phyloP scores from a whole-genome alignment of 441 rosid species.

The Francoa sonchifolia region DNA sequence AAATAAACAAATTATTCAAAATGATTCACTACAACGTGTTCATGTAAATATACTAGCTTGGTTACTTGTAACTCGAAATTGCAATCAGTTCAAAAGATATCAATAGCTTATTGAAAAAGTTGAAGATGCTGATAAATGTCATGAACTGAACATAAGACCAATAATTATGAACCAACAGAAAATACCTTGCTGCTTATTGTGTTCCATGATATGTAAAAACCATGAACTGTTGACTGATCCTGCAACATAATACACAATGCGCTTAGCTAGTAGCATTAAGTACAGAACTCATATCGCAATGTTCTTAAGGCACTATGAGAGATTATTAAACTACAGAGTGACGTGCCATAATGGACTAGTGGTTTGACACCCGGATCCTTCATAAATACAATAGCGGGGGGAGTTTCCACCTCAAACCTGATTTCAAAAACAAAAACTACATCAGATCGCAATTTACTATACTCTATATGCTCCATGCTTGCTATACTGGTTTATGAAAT shows the following conservation, averaged over 20 bases:
- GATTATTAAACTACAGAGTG: slow-evolving; percentile 14
- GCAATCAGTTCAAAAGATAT: no score
- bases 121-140: no score
- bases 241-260: slow-evolving; percentile 26
- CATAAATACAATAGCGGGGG: slow-evolving; percentile 80
- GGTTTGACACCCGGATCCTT: slow-evolving; percentile 92
- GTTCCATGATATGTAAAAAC: slow-evolving; percentile 63
- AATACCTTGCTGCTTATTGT: slow-evolving; percentile 71
- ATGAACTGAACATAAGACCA: background rate
- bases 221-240: slow-evolving; percentile 64
- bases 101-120: no score
- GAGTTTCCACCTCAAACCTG: slow-evolving; percentile 94
- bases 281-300: slow-evolving; percentile 3
- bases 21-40: no score
- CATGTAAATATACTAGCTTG: no score
- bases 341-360: slow-evolving; percentile 67
- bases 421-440: slow-evolving; percentile 17
- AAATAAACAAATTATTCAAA: no score
- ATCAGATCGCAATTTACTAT: no score
- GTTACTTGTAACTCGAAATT: no score
- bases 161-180: background rate
- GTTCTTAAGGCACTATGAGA: slow-evolving; percentile 8
- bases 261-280: slow-evolving; percentile 15
- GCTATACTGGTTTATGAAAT: no score
- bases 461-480: no score